These are phyloP conservation scores for Fraxinus americana DNA, from an alignment of 257 asterid genomes.

Conservation along the genomic window DNA sequence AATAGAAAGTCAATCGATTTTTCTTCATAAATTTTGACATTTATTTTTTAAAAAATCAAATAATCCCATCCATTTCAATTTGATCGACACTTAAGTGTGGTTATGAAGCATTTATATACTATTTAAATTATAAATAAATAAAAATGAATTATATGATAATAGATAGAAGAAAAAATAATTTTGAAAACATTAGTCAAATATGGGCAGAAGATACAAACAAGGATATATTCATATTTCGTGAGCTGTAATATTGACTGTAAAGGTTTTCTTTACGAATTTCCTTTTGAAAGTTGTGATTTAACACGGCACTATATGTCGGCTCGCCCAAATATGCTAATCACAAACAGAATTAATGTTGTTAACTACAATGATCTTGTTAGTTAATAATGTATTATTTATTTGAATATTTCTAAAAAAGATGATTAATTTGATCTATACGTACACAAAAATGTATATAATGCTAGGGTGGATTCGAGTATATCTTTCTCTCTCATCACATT, in stretches of 20 bases:
- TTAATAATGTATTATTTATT: not conserved
- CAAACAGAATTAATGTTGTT: not conserved
- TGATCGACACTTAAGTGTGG: too few species aligned
- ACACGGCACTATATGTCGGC: not conserved
- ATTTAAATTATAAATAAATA: too few species aligned
- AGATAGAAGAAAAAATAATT: too few species aligned
- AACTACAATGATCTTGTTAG: not conserved
- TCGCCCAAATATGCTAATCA: not conserved
- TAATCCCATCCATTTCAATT: too few species aligned
- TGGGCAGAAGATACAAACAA: too few species aligned
- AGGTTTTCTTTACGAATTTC: not conserved
- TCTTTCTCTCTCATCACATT: slow-evolving; percentile 33
- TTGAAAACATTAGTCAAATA: too few species aligned
- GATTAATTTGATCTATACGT: not conserved
- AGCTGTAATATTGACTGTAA: not conserved
- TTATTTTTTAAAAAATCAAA: too few species aligned
- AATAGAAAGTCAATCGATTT: not conserved
- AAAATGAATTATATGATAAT: too few species aligned
- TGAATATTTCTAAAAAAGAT: not conserved
- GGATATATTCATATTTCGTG: not conserved
- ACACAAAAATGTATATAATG: slow-evolving; percentile 17
- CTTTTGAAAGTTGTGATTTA: not conserved
- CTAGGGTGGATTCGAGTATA: slow-evolving; percentile 26
- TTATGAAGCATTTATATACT: too few species aligned
- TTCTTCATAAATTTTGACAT: not conserved